Evolutionary conservation across 768 basidiomycete species (phyloP), one percentile per base, ranked within the genome.

Genomic region (Mycena albidolilacea): DNA sequence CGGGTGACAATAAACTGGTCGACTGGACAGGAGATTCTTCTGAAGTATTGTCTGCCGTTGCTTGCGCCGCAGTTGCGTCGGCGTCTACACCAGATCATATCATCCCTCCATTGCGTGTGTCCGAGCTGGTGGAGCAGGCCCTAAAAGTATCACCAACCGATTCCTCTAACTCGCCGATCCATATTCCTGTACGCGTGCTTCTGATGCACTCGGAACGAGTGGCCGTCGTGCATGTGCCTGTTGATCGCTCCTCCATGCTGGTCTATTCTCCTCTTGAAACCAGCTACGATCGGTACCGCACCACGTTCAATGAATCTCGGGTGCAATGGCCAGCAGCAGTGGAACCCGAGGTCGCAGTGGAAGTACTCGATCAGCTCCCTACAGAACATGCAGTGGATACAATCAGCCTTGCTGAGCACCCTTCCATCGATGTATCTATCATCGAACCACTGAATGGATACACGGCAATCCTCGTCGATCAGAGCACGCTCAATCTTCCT

Each of bases 261-360:
- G 60, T 61, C 15, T 21, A 23, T 30, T 43, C 41, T 6, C 60
- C 39, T 12, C 60, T 61, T 30, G 60, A 61, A 44, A 61, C 60
- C 12, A 6, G 21, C 41, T 61, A 43, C 43, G 43, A 44, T 23
- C 43, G 60, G 41, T 61, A 61, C 41, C 5, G 9, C 21, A 30
- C 10, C 8, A 44, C 9, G 15, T 23, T 44, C n/a, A 30, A 30
- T 35, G 35, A 5, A 17, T 21, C 5, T n/a, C 19, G 3, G 21
- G 9, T n/a, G 17, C 19, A 55, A 30, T 4, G 30, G 30, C 54
- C 23, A 55, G 23, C 30, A 15, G 54, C 54, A 5, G 54, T 55
- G 21, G 54, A 55, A 55, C 54, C 54, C n/a, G 54, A 55, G 30
- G 23, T 55, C 23, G 10, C 54, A 9, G 11, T 55, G 23, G 54